A percentile compares a stretch with the other conserved stretches of the same genome.
Conservation (phyloP, 1,284 basidiomycete genomes). For the Erythrobasidium hasegawianum region DNA sequence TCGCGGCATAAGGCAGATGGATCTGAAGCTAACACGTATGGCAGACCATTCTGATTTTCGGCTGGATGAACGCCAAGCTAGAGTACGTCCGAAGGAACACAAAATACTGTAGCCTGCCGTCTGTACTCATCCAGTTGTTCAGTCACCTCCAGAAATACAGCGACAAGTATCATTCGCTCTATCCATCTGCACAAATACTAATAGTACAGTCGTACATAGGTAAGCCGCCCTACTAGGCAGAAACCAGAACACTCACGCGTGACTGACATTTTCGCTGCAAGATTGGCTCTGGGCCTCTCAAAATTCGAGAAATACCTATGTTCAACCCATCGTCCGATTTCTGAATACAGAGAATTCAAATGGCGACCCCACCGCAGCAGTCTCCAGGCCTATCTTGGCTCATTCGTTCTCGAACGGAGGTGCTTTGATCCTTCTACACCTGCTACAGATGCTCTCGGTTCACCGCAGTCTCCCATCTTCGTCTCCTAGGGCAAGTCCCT, state of each 20-base stretch:
- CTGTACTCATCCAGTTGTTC: background rate
- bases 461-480: background rate
- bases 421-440: background rate
- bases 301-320: background rate
- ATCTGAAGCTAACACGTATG: too few species aligned
- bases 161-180: conserved; percentile 4
- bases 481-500: too few species aligned
- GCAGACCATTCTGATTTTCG: conserved; percentile 24
- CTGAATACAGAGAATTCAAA: background rate
- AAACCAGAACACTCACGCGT: too few species aligned
- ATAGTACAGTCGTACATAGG: conserved; percentile 22
- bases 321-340: conserved; percentile 5
- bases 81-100: background rate
- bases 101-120: too few species aligned
- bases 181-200: conserved; percentile 16
- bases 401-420: conserved; percentile 31
- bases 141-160: conserved; percentile 27
- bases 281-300: conserved; percentile 24
- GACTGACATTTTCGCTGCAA: background rate
- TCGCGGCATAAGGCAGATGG: too few species aligned
- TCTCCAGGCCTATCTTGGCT: background rate
- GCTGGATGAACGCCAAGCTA: conserved; percentile 29
- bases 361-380: background rate
- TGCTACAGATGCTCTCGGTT: background rate
- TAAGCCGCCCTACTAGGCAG: background rate